Base-by-base conservation (phyloP, 768 basidiomycete genomes). In the Gyrodon lividus region DNA sequence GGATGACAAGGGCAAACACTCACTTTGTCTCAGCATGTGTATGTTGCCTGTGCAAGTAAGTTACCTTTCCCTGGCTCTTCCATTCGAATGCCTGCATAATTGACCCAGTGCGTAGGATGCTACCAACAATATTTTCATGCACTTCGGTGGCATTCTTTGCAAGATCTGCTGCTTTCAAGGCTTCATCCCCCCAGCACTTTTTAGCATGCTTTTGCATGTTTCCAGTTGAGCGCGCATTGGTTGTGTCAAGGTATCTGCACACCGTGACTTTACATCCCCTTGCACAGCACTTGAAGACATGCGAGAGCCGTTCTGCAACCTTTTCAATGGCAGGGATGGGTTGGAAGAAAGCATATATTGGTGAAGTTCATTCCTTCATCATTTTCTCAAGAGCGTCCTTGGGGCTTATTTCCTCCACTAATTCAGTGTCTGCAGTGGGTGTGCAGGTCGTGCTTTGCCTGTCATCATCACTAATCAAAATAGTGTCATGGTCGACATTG, bases 301-400 rank as follows among this genome's bases (percentile, higher is more conserved):
- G 71, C n/a, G 40, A 44, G 13, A 50, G 56, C 57, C 20, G 50
- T 6, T 59, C 60, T 28, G 63, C 42, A 5, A 59, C 50, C 30
- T 64, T 51, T 17, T 51, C 56, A 35, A 71, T 62, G 0, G 13
- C 23, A 1, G 62, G 58, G 0, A 3, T 47, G 0, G 65, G 62
- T 1, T 69, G 30, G 37, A 67, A 74, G 58, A 73, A 73, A 0
- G 62, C 67, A 59, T 75, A 75, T 9, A 70, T 50, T 0, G 69
- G 63, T 43, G 69, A 59, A 1, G 51, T 65, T 69, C 71, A 73
- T 5, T 68, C 57, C 34, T 61, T 64, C 8, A 30, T 57, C 33
- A 69, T 26, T 2, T 35, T 37, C 20, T 52, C 7, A 40, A 34
- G 19, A 4, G 16, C 23, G n/a, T 31, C 14, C 20, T 16, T 22